Conservation (phyloP, 768 basidiomycete genomes). For the Steccherinum ochraceum region DNA sequence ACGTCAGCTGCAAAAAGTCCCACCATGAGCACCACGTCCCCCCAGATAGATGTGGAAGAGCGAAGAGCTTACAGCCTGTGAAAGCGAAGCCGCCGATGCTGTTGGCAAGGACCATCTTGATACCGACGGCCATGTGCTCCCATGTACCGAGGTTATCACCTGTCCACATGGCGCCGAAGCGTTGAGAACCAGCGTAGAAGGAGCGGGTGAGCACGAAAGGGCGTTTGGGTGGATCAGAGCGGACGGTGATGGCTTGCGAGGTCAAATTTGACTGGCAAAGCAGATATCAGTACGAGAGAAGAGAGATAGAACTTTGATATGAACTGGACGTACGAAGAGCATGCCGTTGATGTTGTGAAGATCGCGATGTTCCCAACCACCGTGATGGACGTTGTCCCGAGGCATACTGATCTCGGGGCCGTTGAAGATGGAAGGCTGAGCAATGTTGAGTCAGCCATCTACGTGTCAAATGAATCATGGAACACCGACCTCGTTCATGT, state of each 20-base stretch:
- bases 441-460: too few species aligned
- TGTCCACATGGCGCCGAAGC: conserved; percentile 97
- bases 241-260: conserved; percentile 66
- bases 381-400: conserved; percentile 74
- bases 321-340: conserved; percentile 59
- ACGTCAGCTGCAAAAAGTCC: conserved; percentile 72
- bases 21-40: neutral
- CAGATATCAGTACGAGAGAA: too few species aligned
- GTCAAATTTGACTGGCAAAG: conserved; percentile 71
- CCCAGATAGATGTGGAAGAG: neutral
- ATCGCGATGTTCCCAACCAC: conserved; percentile 97
- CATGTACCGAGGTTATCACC: conserved; percentile 97
- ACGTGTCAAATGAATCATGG: conserved; percentile 13
- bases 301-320: neutral
- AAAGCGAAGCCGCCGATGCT: conserved; percentile 90
- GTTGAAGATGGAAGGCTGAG: conserved; percentile 95
- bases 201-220: conserved; percentile 95
- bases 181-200: conserved; percentile 94
- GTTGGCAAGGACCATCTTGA: conserved; percentile 89
- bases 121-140: conserved; percentile 93
- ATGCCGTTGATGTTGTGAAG: conserved; percentile 97
- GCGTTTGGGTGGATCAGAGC: conserved; percentile 69
- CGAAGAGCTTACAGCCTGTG: conserved; percentile 65
- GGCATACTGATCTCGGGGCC: conserved; percentile 92
- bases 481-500: conserved; percentile 99